Evolutionary conservation across 1,284 basidiomycete genomes (phyloP).

Genomic region (Austropuccinia psidii): DNA sequence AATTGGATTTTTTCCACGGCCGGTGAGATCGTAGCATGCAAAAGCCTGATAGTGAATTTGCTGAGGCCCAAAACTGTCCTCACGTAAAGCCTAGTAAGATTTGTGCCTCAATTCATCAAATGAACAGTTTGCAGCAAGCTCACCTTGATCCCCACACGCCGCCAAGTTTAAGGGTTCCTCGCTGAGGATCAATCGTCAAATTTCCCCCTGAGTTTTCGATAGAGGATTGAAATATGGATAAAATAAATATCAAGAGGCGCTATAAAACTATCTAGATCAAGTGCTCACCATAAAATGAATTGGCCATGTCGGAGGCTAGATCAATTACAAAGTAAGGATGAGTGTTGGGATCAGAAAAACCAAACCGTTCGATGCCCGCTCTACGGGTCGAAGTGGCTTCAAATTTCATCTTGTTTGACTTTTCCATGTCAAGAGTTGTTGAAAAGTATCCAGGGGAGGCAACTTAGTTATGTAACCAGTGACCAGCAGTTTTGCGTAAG

Average conservation of each 20-base stretch:
- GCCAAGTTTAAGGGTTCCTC: neutral
- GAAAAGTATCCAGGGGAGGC: constrained; percentile 44
- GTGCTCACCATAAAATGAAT: constrained; percentile 38
- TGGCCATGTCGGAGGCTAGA: neutral
- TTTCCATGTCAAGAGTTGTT: constrained; percentile 42
- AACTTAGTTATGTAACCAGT: too few relatives aligned
- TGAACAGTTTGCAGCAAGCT: too few relatives aligned
- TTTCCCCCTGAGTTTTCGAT: neutral
- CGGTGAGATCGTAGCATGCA: constrained; percentile 42
- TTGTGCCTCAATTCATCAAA: too few relatives aligned
- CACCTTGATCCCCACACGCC: neutral
- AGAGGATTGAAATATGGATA: too few relatives aligned
- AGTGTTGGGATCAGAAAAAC: constrained; percentile 38
- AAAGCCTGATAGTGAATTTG: constrained; percentile 37
- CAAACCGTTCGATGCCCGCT: constrained; percentile 43
- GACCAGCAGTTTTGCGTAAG: too few relatives aligned
- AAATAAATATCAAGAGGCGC: too few relatives aligned
- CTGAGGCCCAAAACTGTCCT: constrained; percentile 23
- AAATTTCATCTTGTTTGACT: constrained; percentile 42
- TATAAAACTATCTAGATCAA: constrained; percentile 39
- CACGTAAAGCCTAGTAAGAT: constrained; percentile 14
- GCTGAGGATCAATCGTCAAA: neutral
- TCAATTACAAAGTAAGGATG: neutral
- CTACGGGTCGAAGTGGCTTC: constrained; percentile 42
- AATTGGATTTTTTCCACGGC: constrained; percentile 42